Conservation (phyloP, 306 rosid species). For the Trifolium repens region DNA sequence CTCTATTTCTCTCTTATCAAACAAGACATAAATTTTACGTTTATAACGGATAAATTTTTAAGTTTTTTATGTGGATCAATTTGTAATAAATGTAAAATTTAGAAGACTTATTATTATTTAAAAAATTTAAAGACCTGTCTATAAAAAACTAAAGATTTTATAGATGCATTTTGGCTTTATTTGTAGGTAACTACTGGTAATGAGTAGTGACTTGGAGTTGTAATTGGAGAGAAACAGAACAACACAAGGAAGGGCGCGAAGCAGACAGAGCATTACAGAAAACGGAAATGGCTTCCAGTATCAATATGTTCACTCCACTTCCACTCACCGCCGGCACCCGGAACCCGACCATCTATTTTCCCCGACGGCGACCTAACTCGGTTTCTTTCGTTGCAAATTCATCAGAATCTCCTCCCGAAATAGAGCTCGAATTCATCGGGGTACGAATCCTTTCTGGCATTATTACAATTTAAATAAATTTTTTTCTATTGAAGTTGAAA, state of each 20-base stretch:
- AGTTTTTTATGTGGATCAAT: too few relatives aligned
- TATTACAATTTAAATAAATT: neutral
- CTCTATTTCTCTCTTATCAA: too few relatives aligned
- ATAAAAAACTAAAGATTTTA: too few relatives aligned
- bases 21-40: too few relatives aligned
- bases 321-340: conserved; percentile 37
- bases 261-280: neutral
- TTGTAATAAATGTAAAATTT: too few relatives aligned
- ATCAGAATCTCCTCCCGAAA: conserved; percentile 50
- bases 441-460: conserved; percentile 35
- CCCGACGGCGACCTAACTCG: conserved; percentile 42
- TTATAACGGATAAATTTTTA: too few relatives aligned
- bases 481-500: neutral
- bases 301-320: conserved; percentile 44
- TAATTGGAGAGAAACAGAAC: too few relatives aligned
- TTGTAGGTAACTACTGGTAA: too few relatives aligned
- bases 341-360: neutral
- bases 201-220: too few relatives aligned
- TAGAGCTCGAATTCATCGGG: conserved; percentile 82
- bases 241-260: neutral
- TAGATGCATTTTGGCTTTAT: too few relatives aligned
- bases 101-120: too few relatives aligned
- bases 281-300: conserved; percentile 59
- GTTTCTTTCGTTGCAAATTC: conserved; percentile 47
- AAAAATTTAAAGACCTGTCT: too few relatives aligned